Evolutionary conservation across 129 eudicot species (phyloP).

Genomic region (Artemisia annua): DNA sequence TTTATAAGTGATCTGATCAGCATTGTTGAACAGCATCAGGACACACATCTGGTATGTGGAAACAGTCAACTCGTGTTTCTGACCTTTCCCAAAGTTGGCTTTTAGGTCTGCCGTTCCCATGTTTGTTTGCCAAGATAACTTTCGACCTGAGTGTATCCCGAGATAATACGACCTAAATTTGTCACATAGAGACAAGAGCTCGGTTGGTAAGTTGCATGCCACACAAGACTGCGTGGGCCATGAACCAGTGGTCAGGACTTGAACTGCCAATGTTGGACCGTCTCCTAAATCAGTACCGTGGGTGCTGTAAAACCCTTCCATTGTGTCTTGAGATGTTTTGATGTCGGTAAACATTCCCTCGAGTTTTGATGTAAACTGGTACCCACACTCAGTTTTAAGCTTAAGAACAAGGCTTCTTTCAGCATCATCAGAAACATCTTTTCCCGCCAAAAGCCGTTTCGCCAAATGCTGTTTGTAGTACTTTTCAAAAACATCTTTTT

Average conservation of each 20-base stretch:
- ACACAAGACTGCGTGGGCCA: slow-evolving; percentile 41
- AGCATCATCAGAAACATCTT: slow-evolving; percentile 70
- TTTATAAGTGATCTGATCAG: slow-evolving; percentile 52
- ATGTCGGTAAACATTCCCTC: slow-evolving; percentile 91
- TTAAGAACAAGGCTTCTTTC: slow-evolving; percentile 70
- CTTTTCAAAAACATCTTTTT: slow-evolving; percentile 67
- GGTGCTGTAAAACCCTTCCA: slow-evolving; percentile 32
- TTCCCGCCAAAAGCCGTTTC: slow-evolving; percentile 61
- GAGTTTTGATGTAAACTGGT: slow-evolving; percentile 79
- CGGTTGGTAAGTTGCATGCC: slow-evolving; percentile 54
- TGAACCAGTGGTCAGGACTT: slow-evolving; percentile 45
- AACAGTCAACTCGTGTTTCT: slow-evolving; percentile 69
- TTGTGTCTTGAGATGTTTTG: slow-evolving; percentile 73
- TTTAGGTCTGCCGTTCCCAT: slow-evolving; percentile 84
- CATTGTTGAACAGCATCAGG: slow-evolving; percentile 63
- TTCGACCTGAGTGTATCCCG: slow-evolving; percentile 35
- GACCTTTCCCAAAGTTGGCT: slow-evolving; percentile 63
- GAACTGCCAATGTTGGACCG: slow-evolving; percentile 34
- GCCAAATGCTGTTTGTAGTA: slow-evolving; percentile 77
- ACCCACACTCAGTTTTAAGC: slow-evolving; percentile 86
- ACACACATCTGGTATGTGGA: slow-evolving; percentile 87
- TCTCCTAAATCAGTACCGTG: slow-evolving; percentile 35
- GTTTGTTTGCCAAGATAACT: slow-evolving; percentile 69
- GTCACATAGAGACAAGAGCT: slow-evolving; percentile 60
- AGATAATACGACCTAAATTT: slow-evolving; percentile 75